Conservation (phyloP, 192 early-diverging fungal genomes). For the Allomyces javanicus region DNA sequence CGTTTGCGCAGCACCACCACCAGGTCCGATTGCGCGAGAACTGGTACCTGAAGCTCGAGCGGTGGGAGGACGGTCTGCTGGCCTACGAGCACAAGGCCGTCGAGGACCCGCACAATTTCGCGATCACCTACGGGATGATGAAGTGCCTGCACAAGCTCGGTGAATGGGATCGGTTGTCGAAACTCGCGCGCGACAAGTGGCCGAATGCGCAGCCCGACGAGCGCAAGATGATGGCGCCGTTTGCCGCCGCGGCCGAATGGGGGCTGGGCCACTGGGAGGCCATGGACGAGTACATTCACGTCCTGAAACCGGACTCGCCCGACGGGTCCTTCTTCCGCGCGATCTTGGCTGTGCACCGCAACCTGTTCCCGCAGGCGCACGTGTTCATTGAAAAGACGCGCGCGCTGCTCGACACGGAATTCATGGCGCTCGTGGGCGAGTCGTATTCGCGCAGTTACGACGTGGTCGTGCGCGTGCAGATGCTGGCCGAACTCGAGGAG, state of each 20-base stretch:
- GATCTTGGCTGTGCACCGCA: constrained; percentile 62
- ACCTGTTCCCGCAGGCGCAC: constrained; percentile 49
- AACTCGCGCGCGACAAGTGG: constrained; percentile 63
- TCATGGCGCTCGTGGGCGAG: constrained; percentile 74
- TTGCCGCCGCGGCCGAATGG: constrained; percentile 88
- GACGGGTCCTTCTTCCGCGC: constrained; percentile 73
- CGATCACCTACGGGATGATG: constrained; percentile 67
- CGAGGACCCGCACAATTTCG: constrained; percentile 55
- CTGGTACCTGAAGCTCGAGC: constrained; percentile 83
- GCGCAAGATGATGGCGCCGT: constrained; percentile 54
- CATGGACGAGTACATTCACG: constrained; percentile 76
- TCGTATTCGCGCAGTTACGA: constrained; percentile 84
- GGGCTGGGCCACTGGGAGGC: constrained; percentile 64
- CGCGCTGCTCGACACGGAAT: constrained; percentile 60
- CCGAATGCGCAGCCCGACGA: constrained; percentile 33
- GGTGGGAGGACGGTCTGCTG: constrained; percentile 81
- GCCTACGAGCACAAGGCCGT: constrained; percentile 60
- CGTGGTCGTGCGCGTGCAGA: constrained; percentile 76
- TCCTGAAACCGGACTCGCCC: constrained; percentile 55
- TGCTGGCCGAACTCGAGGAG: constrained; percentile 95
- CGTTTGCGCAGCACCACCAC: constrained; percentile 68
- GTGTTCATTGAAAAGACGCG: constrained; percentile 60
- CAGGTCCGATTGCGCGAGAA: constrained; percentile 50
- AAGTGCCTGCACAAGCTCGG: constrained; percentile 79
- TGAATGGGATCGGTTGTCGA: constrained; percentile 71